Evolutionary conservation across 2,329 filamentous ascomycete species (phyloP).

Genomic region (Penicillium concentricum): DNA sequence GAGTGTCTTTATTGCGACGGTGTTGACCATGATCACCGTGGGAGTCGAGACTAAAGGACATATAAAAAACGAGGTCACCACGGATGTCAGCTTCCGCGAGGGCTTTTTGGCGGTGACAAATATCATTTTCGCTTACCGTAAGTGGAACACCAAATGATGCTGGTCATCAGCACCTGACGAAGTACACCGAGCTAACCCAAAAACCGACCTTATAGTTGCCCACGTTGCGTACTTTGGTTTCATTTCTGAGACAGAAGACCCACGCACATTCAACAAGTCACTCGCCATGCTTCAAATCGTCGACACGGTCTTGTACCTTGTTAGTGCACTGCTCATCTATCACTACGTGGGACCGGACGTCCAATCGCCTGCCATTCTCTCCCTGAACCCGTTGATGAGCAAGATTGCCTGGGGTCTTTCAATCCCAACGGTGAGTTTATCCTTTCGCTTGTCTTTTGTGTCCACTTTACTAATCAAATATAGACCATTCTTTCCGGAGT

Average conservation of each 20-base stretch:
- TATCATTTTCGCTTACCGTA: slow-evolving; percentile 68
- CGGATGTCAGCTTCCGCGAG: slow-evolving; percentile 49
- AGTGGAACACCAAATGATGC: slow-evolving; percentile 3
- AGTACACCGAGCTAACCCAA: not conserved
- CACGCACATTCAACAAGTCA: slow-evolving; percentile 60
- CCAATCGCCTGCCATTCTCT: slow-evolving; percentile 64
- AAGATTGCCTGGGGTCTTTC: slow-evolving; percentile 68
- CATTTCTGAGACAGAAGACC: slow-evolving; percentile 62
- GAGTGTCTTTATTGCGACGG: slow-evolving; percentile 62
- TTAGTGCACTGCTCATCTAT: slow-evolving; percentile 68
- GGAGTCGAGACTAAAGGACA: slow-evolving; percentile 51
- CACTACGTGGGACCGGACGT: slow-evolving; percentile 62
- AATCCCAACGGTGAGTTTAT: slow-evolving; percentile 55
- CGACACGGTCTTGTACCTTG: slow-evolving; percentile 62
- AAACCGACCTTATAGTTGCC: slow-evolving; percentile 36
- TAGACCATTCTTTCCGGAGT: slow-evolving; percentile 67
- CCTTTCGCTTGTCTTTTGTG: not conserved
- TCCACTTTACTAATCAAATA: not conserved
- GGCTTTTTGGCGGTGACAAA: slow-evolving; percentile 63
- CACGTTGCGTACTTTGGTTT: slow-evolving; percentile 68
- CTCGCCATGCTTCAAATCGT: slow-evolving; percentile 61
- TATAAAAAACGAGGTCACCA: slow-evolving; percentile 36
- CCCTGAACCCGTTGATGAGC: slow-evolving; percentile 54
- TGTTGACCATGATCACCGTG: slow-evolving; percentile 65
- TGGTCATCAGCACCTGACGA: not conserved